phyloP scores from a whole-genome alignment of 1,284 basidiomycete genomes.

The Volvariella surrecta region DNA sequence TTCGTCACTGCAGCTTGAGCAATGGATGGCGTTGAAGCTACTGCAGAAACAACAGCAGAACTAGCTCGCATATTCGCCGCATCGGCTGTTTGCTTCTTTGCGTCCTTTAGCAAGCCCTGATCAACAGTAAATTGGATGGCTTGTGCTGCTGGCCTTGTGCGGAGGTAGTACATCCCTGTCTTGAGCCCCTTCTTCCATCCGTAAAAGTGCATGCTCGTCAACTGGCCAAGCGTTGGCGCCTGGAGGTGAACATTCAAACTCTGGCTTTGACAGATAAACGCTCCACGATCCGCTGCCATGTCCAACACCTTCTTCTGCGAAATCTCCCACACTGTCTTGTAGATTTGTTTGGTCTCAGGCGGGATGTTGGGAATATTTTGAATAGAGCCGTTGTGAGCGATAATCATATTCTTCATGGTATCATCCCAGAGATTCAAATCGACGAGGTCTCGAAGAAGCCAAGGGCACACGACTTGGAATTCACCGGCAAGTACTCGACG shows the following conservation, averaged over 20 bases:
- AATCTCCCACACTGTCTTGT: constrained; percentile 99
- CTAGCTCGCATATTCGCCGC: constrained; percentile 20
- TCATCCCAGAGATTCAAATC: constrained; percentile 96
- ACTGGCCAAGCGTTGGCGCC: constrained; percentile 87
- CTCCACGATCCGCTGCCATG: constrained; percentile 95
- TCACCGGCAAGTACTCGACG: constrained; percentile 99
- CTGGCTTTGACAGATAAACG: constrained; percentile 95
- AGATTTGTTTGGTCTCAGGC: constrained; percentile 88
- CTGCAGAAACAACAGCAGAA: constrained; percentile 17
- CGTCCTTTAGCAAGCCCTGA: constrained; percentile 69
- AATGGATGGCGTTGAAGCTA: constrained; percentile 9
- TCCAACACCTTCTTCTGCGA: constrained; percentile 98
- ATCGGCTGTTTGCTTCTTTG: constrained; percentile 45
- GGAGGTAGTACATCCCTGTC: constrained; percentile 97
- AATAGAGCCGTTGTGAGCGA: constrained; percentile 94
- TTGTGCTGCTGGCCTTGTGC: constrained; percentile 89
- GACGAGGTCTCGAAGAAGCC: constrained; percentile 95
- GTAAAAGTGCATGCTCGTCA: constrained; percentile 99
- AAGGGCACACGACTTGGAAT: constrained; percentile 99
- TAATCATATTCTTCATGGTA: constrained; percentile 99
- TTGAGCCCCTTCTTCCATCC: constrained; percentile 99
- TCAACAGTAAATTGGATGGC: constrained; percentile 99
- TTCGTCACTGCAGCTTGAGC: constrained; percentile 8
- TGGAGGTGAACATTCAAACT: constrained; percentile 91
- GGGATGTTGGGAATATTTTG: constrained; percentile 88